A percentile compares a stretch with the other conserved stretches of the same genome.
Conservation (phyloP, 306 rosid species). For the Castanea sativa region DNA sequence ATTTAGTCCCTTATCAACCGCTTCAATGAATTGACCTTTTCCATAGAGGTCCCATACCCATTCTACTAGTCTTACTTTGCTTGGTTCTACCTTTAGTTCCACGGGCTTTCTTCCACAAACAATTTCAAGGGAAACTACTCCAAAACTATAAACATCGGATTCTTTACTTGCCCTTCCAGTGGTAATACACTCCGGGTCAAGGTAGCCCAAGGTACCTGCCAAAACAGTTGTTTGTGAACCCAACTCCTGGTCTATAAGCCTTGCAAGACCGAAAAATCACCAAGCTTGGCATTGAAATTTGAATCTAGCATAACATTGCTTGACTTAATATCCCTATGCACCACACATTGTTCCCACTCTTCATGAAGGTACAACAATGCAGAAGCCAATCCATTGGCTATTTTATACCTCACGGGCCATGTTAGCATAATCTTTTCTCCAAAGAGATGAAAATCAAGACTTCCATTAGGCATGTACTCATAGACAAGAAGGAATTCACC, state of each 20-base stretch:
- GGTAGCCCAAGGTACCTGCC: slow-evolving; percentile 75
- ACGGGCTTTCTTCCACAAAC: slow-evolving; percentile 71
- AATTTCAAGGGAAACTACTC: slow-evolving; percentile 71
- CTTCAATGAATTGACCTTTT: slow-evolving; percentile 44
- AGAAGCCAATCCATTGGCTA: slow-evolving; percentile 63
- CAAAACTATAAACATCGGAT: slow-evolving; percentile 71
- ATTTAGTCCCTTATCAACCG: slow-evolving; percentile 38
- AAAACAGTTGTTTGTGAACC: slow-evolving; percentile 73
- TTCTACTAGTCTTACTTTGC: slow-evolving; percentile 54
- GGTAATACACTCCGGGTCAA: slow-evolving; percentile 70
- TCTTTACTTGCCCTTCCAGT: slow-evolving; percentile 75
- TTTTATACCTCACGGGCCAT: slow-evolving; percentile 57
- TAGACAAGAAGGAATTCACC: slow-evolving; percentile 71
- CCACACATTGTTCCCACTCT: slow-evolving; percentile 85
- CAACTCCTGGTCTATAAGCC: slow-evolving; percentile 63
- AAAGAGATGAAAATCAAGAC: slow-evolving; percentile 76
- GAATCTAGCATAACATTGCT: slow-evolving; percentile 72
- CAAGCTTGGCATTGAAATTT: slow-evolving; percentile 67
- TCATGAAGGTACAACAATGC: slow-evolving; percentile 69
- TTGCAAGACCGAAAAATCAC: slow-evolving; percentile 80
- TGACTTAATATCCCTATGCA: slow-evolving; percentile 76
- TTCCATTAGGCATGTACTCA: slow-evolving; percentile 70
- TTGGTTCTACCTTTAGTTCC: slow-evolving; percentile 38
- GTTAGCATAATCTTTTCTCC: slow-evolving; percentile 32
- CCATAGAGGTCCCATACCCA: slow-evolving; percentile 80